phyloP scores from a whole-genome alignment of 805 yeast species.

The Starmera caribaea region DNA sequence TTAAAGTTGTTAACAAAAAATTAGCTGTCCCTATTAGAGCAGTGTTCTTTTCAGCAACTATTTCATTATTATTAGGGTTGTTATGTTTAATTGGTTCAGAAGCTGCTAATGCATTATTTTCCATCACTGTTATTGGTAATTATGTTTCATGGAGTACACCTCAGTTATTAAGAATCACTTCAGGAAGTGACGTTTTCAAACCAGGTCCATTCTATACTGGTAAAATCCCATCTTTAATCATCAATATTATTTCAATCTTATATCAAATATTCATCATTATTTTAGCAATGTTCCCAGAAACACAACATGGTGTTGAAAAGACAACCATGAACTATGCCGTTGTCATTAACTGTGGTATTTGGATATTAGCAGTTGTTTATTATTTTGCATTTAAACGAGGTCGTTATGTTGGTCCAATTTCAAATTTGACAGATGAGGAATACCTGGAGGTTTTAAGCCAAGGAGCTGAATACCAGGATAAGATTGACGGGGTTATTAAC shows the following conservation, averaged over 20 bases:
- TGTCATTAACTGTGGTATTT: constrained; percentile 49
- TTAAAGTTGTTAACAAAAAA: constrained; percentile 45
- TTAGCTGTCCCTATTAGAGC: constrained; percentile 59
- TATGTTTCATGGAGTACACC: constrained; percentile 30
- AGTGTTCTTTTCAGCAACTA: constrained; percentile 29
- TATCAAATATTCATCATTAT: constrained; percentile 44
- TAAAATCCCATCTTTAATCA: constrained; percentile 27
- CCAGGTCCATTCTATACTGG: constrained; percentile 66
- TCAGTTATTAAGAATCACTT: constrained; percentile 25
- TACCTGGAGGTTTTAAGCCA: not conserved
- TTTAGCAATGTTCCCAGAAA: constrained; percentile 50
- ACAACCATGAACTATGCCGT: constrained; percentile 56
- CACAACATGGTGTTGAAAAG: constrained; percentile 19
- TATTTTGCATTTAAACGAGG: constrained; percentile 41
- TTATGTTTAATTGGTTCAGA: constrained; percentile 28
- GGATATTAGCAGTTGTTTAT: constrained; percentile 41
- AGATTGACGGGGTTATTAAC: not conserved
- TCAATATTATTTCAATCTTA: constrained; percentile 35
- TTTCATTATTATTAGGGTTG: constrained; percentile 26
- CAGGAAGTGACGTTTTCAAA: constrained; percentile 36
- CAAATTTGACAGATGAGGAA: constrained; percentile 13
- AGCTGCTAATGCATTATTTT: constrained; percentile 32
- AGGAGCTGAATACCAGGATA: not conserved
- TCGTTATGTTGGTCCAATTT: constrained; percentile 44
- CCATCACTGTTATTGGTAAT: constrained; percentile 30